Conservation (phyloP, 129 eudicot genomes). For the Helianthus tuberosus region DNA sequence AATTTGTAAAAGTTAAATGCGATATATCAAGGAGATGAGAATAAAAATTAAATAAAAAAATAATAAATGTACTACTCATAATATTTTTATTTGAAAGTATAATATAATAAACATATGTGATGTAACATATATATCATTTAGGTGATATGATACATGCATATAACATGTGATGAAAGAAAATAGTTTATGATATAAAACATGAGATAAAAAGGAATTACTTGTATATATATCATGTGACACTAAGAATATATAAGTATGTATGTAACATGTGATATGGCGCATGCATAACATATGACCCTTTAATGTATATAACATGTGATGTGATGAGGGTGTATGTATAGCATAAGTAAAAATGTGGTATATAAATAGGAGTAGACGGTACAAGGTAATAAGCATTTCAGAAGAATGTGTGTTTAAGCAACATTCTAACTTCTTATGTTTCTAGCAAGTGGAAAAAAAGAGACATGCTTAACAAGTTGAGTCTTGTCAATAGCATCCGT, state of each 20-base stretch:
- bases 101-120: too few relatives aligned
- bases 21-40: too few relatives aligned
- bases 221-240: background rate
- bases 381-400: background rate
- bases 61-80: too few relatives aligned
- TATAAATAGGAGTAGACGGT: background rate
- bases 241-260: background rate
- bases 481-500: background rate
- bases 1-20: too few relatives aligned
- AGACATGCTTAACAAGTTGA: background rate
- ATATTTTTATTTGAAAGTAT: too few relatives aligned
- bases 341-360: background rate
- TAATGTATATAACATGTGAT: background rate
- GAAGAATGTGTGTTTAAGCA: background rate
- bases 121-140: background rate
- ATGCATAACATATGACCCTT: too few relatives aligned
- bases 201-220: background rate
- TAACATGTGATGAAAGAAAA: background rate
- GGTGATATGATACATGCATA: background rate
- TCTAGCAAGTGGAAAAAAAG: background rate
- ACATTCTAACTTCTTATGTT: background rate
- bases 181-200: background rate
- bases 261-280: background rate
- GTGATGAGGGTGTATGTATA: background rate
- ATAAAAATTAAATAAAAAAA: too few relatives aligned